Evolutionary conservation across 495 filamentous ascomycete species (phyloP).

Genomic region (Podospora pseudopauciseta): DNA sequence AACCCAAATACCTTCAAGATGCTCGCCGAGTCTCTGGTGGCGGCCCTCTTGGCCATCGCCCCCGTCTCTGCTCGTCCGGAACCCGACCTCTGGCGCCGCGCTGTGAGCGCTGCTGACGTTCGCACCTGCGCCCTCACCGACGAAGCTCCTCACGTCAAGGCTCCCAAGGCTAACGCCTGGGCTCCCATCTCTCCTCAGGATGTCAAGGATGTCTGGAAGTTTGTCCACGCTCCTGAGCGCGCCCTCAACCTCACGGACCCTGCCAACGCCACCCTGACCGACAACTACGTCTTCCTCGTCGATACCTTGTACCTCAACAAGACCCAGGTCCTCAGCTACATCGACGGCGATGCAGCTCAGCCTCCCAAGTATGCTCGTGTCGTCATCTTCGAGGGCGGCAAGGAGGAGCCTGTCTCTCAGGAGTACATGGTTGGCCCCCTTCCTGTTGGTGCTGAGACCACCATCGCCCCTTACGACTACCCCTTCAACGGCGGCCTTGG

Average conservation of each 20-base stretch:
- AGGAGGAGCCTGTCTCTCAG: conserved; percentile 42
- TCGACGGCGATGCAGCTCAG: conserved; percentile 37
- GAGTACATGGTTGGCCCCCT: conserved; percentile 52
- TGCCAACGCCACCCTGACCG: conserved; percentile 24
- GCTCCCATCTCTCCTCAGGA: conserved; percentile 30
- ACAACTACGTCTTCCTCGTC: conserved; percentile 40
- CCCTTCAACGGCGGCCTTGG: conserved; percentile 41
- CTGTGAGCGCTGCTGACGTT: conserved; percentile 5
- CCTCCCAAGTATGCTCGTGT: conserved; percentile 49
- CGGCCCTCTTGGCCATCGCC: conserved; percentile 15
- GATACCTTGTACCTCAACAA: conserved; percentile 55
- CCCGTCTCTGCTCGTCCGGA: conserved; percentile 19
- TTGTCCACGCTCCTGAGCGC: conserved; percentile 27
- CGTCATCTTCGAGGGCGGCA: conserved; percentile 43
- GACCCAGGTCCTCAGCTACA: conserved; percentile 45
- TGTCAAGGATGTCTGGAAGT: conserved; percentile 29
- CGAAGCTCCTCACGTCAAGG: conserved; percentile 19
- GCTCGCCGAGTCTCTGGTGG: conserved; percentile 11
- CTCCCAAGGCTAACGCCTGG: conserved; percentile 33
- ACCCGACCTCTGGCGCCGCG: conserved; percentile 13
- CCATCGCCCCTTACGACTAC: conserved; percentile 41
- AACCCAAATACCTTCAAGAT: conserved; percentile 8
- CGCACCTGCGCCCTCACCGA: conserved; percentile 19
- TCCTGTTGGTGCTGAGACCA: conserved; percentile 39
- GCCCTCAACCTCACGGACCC: conserved; percentile 34